These are phyloP conservation scores for Bruguiera parviflora DNA, from an alignment of 345 rosid genomes.

Conservation along the genomic window DNA sequence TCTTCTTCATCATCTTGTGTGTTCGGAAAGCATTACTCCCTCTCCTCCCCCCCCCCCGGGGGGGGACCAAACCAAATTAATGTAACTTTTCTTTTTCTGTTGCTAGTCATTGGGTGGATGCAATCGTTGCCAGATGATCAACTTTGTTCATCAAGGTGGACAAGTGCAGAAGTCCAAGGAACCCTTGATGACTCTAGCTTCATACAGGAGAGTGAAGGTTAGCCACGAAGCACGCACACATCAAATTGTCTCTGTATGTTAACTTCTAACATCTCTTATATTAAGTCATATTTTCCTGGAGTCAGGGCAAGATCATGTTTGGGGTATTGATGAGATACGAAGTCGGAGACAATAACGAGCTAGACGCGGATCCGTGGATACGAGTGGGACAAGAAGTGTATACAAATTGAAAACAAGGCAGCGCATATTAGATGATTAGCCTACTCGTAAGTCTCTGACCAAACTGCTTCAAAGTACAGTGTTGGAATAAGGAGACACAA, in stretches of 20 bases:
- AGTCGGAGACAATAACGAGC: constrained; percentile 8
- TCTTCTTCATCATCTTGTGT: too few relatives aligned
- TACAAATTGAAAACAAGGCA: constrained; percentile 19
- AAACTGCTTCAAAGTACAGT: too few relatives aligned
- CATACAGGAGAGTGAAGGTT: constrained; percentile 88
- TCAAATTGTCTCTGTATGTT: neutral
- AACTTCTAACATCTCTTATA: neutral
- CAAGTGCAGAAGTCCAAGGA: constrained; percentile 65
- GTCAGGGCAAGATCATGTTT: constrained; percentile 88
- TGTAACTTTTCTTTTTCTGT: neutral
- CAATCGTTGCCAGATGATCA: constrained; percentile 87
- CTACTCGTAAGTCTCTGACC: too few relatives aligned
- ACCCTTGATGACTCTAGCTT: constrained; percentile 77
- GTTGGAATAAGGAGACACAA: too few relatives aligned
- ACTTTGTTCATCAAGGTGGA: constrained; percentile 49
- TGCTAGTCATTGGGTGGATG: constrained; percentile 87
- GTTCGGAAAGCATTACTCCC: too few relatives aligned
- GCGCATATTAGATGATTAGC: too few relatives aligned
- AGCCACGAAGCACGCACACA: neutral
- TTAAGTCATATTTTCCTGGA: constrained; percentile 5
- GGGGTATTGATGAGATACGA: constrained; percentile 62
- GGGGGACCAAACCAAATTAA: neutral
- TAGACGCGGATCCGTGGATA: constrained; percentile 40
- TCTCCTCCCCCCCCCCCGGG: neutral
- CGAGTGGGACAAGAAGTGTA: constrained; percentile 60